Evolutionary conservation across 1,284 basidiomycete genomes (phyloP).

Genomic region (Rhodotorula sp.): DNA sequence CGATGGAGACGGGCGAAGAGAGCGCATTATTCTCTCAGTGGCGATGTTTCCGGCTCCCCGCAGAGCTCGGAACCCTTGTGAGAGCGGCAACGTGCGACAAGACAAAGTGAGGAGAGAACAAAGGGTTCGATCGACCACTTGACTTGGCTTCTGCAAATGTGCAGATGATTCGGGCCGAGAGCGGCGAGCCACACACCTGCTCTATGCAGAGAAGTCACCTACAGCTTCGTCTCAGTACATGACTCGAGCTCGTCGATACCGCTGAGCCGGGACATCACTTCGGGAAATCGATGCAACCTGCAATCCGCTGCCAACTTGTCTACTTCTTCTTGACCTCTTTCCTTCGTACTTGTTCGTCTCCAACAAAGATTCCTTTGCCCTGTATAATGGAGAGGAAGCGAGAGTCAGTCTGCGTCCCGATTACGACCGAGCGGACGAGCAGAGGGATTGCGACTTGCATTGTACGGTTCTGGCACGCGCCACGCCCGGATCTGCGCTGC

Average conservation of each 20-base stretch:
- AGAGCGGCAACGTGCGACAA: not conserved
- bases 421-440: not conserved
- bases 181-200: too few species aligned
- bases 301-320: constrained; percentile 23
- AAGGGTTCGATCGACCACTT: not conserved
- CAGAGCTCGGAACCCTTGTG: too few species aligned
- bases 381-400: constrained; percentile 7
- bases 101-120: constrained; percentile 3
- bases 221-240: too few species aligned
- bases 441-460: constrained; percentile 73
- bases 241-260: too few species aligned
- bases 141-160: too few species aligned
- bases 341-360: constrained; percentile 80
- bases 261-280: too few species aligned
- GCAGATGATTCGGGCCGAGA: too few species aligned
- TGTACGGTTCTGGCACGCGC: constrained; percentile 93
- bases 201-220: too few species aligned
- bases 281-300: too few species aligned
- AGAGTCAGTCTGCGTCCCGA: not conserved
- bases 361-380: constrained; percentile 80
- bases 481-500: constrained; percentile 79
- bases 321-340: constrained; percentile 96
- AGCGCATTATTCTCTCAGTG: too few species aligned
- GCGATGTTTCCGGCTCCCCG: too few species aligned
- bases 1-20: not conserved